Base-by-base conservation (phyloP, 2,329 filamentous ascomycete species). In the Diaporthe helianthi region DNA sequence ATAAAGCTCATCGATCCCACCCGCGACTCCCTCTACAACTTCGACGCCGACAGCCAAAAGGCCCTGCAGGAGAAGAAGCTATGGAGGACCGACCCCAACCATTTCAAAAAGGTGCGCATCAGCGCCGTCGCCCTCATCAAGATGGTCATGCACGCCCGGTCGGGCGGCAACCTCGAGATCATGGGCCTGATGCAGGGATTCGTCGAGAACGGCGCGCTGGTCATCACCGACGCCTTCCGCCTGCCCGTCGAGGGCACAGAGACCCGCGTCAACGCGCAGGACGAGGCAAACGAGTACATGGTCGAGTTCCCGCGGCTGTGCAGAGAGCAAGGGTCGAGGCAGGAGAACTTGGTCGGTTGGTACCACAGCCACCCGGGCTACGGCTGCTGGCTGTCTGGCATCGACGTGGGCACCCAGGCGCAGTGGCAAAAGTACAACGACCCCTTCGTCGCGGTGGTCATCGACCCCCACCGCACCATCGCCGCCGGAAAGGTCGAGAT, bases 131-230 rank as follows among this genome's bases (percentile, higher is more conserved):
- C 96, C 6, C 88, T 99, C 70, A 88, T 98, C 75, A 99, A 99
- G 83, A 99, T 99, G 96, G 93, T 97, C 73, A 98, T 98, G 93
- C 96, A 99, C 79, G 96, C 96, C 12, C 92, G 96, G n/a, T 94
- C 93, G 0, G 96, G 96, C 73, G 95, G 96, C 69, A 89, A 89
- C 33, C 87, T 98, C 73, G 96, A 99, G 83, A 88, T 99, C 76
- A 99, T 99, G 96, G 96, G 96, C 69, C 81, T 99, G 75, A 99
- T 99, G 96, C 92, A 97, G 78, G 96, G 96, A 72, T 97, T 97
- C 80, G 91, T 97, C 61, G 88, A 93, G 73, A 89, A 90, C 51
- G 91, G 97, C 76, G 88, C 92, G 1, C 93, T 99, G 76, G 89
- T 99, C 73, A 92, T 99, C 66, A 98, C 94, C 1, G 96, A 99